A percentile compares a stretch with the other conserved stretches of the same genome.
These are phyloP conservation scores for Mycosarcoma mackinlayi DNA, from an alignment of 1,284 basidiomycete species.

Conservation along the genomic window DNA sequence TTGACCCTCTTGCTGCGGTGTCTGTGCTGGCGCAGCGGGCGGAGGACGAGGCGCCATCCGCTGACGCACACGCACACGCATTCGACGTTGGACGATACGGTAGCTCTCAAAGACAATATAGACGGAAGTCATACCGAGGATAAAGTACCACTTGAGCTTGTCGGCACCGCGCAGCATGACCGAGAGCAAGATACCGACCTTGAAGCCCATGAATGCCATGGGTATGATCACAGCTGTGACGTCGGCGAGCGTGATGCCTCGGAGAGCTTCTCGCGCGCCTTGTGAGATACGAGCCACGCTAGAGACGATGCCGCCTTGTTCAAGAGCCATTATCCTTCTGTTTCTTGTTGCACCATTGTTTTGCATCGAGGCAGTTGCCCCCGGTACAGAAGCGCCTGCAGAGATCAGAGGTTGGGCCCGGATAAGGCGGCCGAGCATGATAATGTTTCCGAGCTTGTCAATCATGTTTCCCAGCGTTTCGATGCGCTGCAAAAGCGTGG, in stretches of 20 bases:
- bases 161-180: conserved; percentile 48
- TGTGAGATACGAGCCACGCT: background rate
- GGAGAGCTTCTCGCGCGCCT: background rate
- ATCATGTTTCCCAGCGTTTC: conserved; percentile 16
- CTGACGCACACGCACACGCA: conserved; percentile 21
- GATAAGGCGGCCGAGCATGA: conserved; percentile 25
- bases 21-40: background rate
- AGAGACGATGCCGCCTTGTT: conserved; percentile 6
- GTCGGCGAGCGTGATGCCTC: conserved; percentile 32
- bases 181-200: conserved; percentile 50
- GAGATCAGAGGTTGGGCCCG: background rate
- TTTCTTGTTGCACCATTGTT: background rate
- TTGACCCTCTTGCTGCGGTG: background rate
- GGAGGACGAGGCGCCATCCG: conserved; percentile 8
- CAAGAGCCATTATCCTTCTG: conserved; percentile 4
- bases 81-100: conserved; percentile 32
- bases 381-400: background rate
- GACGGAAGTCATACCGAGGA: conserved; percentile 33
- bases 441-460: conserved; percentile 37
- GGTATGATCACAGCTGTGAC: conserved; percentile 33
- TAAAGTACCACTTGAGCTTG: conserved; percentile 35
- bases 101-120: conserved; percentile 49
- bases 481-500: conserved; percentile 34
- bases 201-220: conserved; percentile 48
- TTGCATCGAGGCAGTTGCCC: background rate